Evolutionary conservation across 106 monocot species (phyloP).

Genomic region (Apostasia ramifera): DNA sequence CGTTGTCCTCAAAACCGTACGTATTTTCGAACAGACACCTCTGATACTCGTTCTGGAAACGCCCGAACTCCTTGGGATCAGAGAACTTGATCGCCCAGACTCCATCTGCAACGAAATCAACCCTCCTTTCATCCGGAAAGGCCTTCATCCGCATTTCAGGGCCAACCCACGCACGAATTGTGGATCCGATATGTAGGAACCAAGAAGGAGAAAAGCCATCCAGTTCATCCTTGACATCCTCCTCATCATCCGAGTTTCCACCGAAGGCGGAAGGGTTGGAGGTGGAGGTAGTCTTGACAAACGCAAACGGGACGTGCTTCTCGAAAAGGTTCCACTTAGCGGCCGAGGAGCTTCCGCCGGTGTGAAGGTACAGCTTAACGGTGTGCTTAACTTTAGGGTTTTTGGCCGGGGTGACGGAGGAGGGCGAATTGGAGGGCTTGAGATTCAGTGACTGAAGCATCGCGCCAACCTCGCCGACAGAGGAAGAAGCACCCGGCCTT

Average conservation of each 20-base stretch:
- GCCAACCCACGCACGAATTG: conserved; percentile 51
- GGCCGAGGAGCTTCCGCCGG: conserved; percentile 53
- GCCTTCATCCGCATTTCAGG: conserved; percentile 66
- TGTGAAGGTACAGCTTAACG: conserved; percentile 81
- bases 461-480: conserved; percentile 52
- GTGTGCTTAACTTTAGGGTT: conserved; percentile 40
- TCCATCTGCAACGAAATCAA: conserved; percentile 84
- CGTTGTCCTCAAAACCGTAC: conserved; percentile 48
- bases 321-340: conserved; percentile 78
- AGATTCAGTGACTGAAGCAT: conserved; percentile 70
- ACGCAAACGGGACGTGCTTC: conserved; percentile 50
- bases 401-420: conserved; percentile 17
- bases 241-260: conserved; percentile 2
- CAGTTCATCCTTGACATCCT: conserved; percentile 18
- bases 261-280: background rate
- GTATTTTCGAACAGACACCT: conserved; percentile 73
- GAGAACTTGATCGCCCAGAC: conserved; percentile 87
- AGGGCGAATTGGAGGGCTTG: conserved; percentile 53
- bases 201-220: conserved; percentile 25
- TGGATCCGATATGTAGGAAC: conserved; percentile 63
- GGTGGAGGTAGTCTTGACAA: conserved; percentile 27
- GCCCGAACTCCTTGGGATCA: conserved; percentile 22
- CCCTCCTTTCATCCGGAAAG: conserved; percentile 67
- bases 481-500: conserved; percentile 8
- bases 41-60: conserved; percentile 52